Base-by-base conservation (phyloP, 768 basidiomycete genomes). In the Strobilomyces echinocephalus region DNA sequence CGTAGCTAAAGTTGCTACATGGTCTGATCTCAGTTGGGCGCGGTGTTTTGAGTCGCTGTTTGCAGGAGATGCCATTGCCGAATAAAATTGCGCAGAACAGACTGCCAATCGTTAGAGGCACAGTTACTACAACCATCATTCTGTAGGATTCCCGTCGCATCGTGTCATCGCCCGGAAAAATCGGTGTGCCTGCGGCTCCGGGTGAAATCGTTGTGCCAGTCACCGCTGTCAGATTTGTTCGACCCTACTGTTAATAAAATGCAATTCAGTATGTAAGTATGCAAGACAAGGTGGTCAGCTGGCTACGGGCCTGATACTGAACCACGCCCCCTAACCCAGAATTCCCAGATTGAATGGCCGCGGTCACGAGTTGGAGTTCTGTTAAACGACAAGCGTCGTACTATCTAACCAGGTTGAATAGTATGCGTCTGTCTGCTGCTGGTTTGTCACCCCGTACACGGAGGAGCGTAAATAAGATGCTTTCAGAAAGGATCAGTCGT, bases 61-160 rank as follows among this genome's bases (percentile, higher is more conserved):
- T 63, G 54, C 41, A 75, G 58, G 4, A 63, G 64, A 50, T 66
- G 59, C 43, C 75, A 63, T 46, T 70, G 26, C 52, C 33, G 36
- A 47, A 62, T 28, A 35, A 52, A 41, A 36, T 16, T 63, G 20
- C 58, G 53, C 39, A 28, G 20, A 45, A 33, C 12, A 21, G 7
- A 38, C 47, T 7, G 11, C 24, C n/a, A 6, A 20, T 49, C n/a
- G 45, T 14, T 34, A 36, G 21, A 52, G 46, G 20, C 71, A 38
- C 39, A 71, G 69, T 47, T 72, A 35, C 74, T 72, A 61, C 86
- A 86, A 64, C 85, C 85, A 67, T 87, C 85, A 52, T 83, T 81
- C 26, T 85, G 85, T 4, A 83, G 81, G n/a, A 72, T 49, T 8
- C 80, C 81, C 5, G 77, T n/a, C n/a, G n/a, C n/a, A n/a, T 77